Conservation (phyloP, 2,329 filamentous ascomycete species). For the Alternaria ventricosa region DNA sequence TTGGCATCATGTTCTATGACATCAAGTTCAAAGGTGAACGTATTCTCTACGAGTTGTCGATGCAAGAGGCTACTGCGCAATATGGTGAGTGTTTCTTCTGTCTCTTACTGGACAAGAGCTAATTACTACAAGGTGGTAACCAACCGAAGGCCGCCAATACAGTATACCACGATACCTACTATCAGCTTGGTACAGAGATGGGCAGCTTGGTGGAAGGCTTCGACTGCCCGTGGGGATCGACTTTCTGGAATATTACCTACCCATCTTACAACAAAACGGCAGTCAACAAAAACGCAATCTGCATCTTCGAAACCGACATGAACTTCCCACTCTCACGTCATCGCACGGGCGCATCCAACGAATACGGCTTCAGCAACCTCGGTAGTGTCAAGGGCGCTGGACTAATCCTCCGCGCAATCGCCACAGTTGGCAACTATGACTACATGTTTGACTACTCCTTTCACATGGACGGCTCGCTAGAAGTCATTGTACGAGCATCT, state of each 20-base stretch:
- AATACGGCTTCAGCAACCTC: constrained; percentile 32
- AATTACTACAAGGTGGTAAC: background rate
- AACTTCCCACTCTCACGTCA: constrained; percentile 46
- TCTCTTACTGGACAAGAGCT: background rate
- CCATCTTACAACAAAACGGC: constrained; percentile 54
- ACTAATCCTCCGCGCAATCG: constrained; percentile 49
- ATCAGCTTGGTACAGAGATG: constrained; percentile 56
- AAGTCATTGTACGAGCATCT: constrained; percentile 41
- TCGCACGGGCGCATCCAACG: constrained; percentile 24
- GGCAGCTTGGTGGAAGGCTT: constrained; percentile 51
- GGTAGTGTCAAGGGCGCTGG: constrained; percentile 39
- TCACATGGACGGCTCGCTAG: constrained; percentile 44
- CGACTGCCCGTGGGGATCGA: constrained; percentile 61
- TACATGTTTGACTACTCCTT: constrained; percentile 42
- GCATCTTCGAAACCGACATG: constrained; percentile 44
- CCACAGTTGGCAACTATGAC: constrained; percentile 56
- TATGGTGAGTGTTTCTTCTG: constrained; percentile 46
- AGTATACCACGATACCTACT: constrained; percentile 54
- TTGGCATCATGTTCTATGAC: constrained; percentile 60
- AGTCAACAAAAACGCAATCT: constrained; percentile 50
- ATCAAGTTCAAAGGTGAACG: constrained; percentile 62
- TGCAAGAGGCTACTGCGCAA: constrained; percentile 63
- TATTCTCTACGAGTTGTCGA: constrained; percentile 62
- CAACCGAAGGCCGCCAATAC: constrained; percentile 6
- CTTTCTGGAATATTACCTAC: constrained; percentile 58